phyloP scores from a whole-genome alignment of 345 rosid species.

The Gossypioides kirkii region DNA sequence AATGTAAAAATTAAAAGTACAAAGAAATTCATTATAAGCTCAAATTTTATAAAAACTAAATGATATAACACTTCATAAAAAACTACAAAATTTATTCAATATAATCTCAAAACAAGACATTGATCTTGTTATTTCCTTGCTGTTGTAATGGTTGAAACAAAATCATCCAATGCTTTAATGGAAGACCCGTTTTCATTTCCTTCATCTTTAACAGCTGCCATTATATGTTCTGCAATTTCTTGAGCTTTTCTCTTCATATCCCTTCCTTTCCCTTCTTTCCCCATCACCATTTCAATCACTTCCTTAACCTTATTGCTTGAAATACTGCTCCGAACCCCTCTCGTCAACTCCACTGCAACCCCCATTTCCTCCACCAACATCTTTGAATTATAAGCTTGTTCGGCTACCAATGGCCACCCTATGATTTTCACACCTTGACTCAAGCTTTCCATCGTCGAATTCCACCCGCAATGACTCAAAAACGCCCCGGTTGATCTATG shows the following conservation, averaged over 20 bases:
- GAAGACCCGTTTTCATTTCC: slow-evolving; percentile 33
- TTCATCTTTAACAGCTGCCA: slow-evolving; percentile 24
- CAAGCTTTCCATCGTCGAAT: slow-evolving; percentile 48
- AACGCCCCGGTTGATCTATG: slow-evolving; percentile 43
- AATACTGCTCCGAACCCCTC: slow-evolving; percentile 25
- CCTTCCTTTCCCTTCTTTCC: slow-evolving; percentile 27
- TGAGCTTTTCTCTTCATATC: slow-evolving; percentile 39
- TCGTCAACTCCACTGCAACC: slow-evolving; percentile 38
- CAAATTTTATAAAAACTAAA: too few relatives aligned
- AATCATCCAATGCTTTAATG: slow-evolving; percentile 29
- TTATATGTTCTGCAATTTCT: slow-evolving; percentile 21
- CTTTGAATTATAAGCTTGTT: slow-evolving; percentile 43
- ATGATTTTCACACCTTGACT: slow-evolving; percentile 48
- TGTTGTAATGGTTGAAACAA: slow-evolving; percentile 9
- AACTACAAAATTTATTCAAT: background rate
- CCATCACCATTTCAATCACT: slow-evolving; percentile 37
- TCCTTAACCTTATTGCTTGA: slow-evolving; percentile 22
- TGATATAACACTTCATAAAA: too few relatives aligned
- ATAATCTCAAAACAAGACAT: background rate
- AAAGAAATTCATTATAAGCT: too few relatives aligned
- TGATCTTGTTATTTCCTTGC: background rate
- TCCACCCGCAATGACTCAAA: slow-evolving; percentile 58
- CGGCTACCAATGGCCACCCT: slow-evolving; percentile 55
- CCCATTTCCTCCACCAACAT: slow-evolving; percentile 54
- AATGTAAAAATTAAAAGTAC: too few relatives aligned